These are phyloP conservation scores for Trypanosoma brucei DNA, from an alignment of 208 protist genomes.

Conservation along the genomic window DNA sequence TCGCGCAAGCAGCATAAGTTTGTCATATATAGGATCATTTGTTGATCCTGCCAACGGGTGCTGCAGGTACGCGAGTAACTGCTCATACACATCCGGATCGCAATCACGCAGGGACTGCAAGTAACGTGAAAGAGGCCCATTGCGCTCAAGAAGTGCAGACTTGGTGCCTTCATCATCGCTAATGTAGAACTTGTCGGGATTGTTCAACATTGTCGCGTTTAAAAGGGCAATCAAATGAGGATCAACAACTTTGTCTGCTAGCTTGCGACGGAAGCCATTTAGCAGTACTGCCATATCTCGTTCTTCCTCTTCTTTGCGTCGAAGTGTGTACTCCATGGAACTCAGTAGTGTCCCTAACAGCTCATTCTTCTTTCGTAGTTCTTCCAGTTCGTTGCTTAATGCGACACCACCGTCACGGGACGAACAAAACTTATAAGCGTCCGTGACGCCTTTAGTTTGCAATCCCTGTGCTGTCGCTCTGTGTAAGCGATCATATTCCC, in stretches of 20 bases:
- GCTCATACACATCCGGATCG: slow-evolving; percentile 55
- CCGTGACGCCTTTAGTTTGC: not conserved
- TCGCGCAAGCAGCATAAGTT: slow-evolving; percentile 41
- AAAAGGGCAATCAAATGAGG: slow-evolving; percentile 57
- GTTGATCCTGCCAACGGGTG: slow-evolving; percentile 20
- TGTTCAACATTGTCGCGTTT: slow-evolving; percentile 60
- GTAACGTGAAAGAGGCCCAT: slow-evolving; percentile 68
- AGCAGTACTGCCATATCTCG: slow-evolving; percentile 64
- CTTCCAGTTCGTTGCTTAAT: slow-evolving; percentile 30
- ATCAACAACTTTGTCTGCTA: slow-evolving; percentile 57
- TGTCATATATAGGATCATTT: slow-evolving; percentile 36
- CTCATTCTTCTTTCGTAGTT: slow-evolving; percentile 32
- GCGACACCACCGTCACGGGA: too few relatives aligned
- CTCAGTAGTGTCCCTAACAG: slow-evolving; percentile 47
- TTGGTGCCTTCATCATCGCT: slow-evolving; percentile 59
- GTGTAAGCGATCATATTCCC: slow-evolving; percentile 57
- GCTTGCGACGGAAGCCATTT: slow-evolving; percentile 64
- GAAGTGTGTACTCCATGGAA: slow-evolving; percentile 81
- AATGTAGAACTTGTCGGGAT: slow-evolving; percentile 65
- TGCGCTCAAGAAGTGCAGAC: slow-evolving; percentile 45
- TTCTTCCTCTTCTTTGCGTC: slow-evolving; percentile 72
- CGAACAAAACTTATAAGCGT: not conserved
- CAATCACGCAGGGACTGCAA: slow-evolving; percentile 44
- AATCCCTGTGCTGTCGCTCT: slow-evolving; percentile 25
- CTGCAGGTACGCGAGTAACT: slow-evolving; percentile 69